These are phyloP conservation scores for Kazachstania sp. DNA, from an alignment of 1,139 yeast species.

Conservation along the genomic window DNA sequence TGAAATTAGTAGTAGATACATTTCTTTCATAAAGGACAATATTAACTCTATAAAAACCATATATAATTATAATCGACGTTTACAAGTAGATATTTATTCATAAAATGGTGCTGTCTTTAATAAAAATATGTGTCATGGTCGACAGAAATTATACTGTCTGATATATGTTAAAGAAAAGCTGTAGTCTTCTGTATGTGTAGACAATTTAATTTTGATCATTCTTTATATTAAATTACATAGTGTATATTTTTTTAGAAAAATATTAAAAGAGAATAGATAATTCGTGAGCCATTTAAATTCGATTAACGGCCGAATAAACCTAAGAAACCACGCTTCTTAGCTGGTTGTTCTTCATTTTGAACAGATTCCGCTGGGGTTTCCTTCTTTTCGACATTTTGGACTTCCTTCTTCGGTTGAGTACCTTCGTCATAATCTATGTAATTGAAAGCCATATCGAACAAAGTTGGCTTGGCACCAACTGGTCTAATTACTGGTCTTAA, in stretches of 20 bases:
- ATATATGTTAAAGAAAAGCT: too few species aligned
- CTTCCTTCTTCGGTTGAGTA: background rate
- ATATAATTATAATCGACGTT: background rate
- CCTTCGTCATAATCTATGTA: slow-evolving; percentile 47
- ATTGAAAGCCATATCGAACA: slow-evolving; percentile 83
- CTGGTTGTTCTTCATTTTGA: slow-evolving; percentile 9
- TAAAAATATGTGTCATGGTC: too few species aligned
- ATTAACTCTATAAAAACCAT: background rate
- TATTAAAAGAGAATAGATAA: background rate
- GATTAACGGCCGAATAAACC: slow-evolving; percentile 39
- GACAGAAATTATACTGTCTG: too few species aligned
- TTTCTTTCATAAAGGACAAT: slow-evolving; percentile 11
- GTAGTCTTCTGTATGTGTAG: too few species aligned
- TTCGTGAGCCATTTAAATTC: too few species aligned
- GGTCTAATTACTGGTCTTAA: slow-evolving; percentile 43
- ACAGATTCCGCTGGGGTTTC: background rate
- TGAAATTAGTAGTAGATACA: slow-evolving; percentile 18
- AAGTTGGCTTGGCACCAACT: slow-evolving; percentile 72
- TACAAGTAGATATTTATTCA: background rate
- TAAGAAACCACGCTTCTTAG: slow-evolving; percentile 40
- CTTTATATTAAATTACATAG: background rate
- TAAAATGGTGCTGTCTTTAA: too few species aligned
- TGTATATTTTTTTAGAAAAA: background rate
- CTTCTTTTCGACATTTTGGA: background rate
- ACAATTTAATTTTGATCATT: background rate